Evolutionary conservation across 305 asterid genomes (phyloP).

Genomic region (Fraxinus ornus): DNA sequence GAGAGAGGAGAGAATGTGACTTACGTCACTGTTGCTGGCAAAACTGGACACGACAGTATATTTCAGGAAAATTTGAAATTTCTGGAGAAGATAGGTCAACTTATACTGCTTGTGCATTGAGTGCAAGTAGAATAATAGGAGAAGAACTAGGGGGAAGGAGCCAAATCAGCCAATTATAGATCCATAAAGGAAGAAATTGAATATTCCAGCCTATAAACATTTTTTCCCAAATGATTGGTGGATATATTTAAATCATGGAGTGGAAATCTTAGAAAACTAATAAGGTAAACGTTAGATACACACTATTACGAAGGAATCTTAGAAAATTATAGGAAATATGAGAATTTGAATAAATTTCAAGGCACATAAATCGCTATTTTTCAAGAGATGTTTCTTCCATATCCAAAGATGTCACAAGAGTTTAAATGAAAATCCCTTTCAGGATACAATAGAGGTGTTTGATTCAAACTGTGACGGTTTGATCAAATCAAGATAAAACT

Average conservation of each 20-base stretch:
- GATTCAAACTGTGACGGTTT: too few species aligned
- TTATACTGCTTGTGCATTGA: slow-evolving; percentile 8
- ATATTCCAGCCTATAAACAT: slow-evolving; percentile 32
- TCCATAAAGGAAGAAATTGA: slow-evolving; percentile 27
- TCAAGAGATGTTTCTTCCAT: too few species aligned
- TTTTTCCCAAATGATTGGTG: neutral
- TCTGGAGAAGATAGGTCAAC: neutral
- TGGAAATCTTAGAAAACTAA: neutral
- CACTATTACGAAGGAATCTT: too few species aligned
- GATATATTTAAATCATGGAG: neutral
- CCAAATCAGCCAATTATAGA: slow-evolving; percentile 4
- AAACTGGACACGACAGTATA: neutral
- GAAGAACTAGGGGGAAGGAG: slow-evolving; percentile 22
- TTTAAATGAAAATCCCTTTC: too few species aligned
- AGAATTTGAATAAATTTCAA: too few species aligned
- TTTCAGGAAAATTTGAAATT: neutral
- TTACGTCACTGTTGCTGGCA: neutral
- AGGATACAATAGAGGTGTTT: too few species aligned
- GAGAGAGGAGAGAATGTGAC: neutral
- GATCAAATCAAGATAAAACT: too few species aligned
- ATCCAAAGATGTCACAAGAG: too few species aligned
- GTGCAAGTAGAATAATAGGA: slow-evolving; percentile 31
- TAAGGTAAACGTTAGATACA: neutral
- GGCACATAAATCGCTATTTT: too few species aligned
- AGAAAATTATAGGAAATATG: too few species aligned